Evolutionary conservation across 176 grass and related monocot genomes (phyloP).

Genomic region (Oryza brachyantha): DNA sequence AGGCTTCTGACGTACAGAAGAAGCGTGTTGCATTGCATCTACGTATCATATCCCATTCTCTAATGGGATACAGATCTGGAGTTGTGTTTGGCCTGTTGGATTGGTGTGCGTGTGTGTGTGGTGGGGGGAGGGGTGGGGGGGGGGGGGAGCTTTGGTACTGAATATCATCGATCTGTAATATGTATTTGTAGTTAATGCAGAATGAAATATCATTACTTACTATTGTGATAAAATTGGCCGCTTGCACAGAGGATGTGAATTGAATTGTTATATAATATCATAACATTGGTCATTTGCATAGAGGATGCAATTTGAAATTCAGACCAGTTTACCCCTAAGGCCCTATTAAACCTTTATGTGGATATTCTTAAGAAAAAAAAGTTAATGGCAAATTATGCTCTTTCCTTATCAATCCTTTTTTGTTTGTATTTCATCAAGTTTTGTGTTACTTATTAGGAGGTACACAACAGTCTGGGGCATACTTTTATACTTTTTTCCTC

Average conservation of each 20-base stretch:
- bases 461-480: not conserved
- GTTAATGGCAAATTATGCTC: not conserved
- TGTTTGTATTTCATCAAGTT: slow-evolving; percentile 1
- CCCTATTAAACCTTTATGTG: not conserved
- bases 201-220: not conserved
- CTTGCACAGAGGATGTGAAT: not conserved
- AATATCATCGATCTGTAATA: not conserved
- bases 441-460: not conserved
- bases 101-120: too few species aligned
- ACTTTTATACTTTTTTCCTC: slow-evolving; percentile 20
- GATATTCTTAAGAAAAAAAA: slow-evolving; percentile 3
- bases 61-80: too few species aligned
- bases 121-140: too few species aligned
- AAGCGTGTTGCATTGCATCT: too few species aligned
- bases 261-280: not conserved
- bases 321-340: not conserved
- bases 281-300: not conserved
- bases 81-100: too few species aligned
- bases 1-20: too few species aligned
- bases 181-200: too few species aligned
- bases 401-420: slow-evolving; percentile 22
- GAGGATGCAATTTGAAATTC: not conserved
- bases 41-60: too few species aligned
- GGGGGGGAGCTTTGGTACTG: too few species aligned
- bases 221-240: not conserved